Percentiles rank a stretch among this genome's conserved stretches.
phyloP scores from a whole-genome alignment of 169 alveolate species.

The Eimeria necatrix region DNA sequence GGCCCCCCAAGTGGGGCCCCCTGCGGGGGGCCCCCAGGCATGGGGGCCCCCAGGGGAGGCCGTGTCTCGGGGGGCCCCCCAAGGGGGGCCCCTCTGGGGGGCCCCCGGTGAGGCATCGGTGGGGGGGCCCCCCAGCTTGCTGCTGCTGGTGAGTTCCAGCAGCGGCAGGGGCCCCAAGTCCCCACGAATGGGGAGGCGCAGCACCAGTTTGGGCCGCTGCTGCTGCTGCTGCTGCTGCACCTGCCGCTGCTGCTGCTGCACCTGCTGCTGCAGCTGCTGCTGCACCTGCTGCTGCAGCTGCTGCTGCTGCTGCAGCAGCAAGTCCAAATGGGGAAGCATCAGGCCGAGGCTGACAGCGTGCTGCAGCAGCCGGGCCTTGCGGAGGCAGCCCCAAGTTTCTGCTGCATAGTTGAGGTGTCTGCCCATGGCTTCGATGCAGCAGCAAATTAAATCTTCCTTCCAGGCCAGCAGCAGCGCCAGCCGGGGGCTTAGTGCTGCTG shows the following conservation, averaged over 20 bases:
- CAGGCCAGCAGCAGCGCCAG: background rate
- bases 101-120: background rate
- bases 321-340: slow-evolving; percentile 27
- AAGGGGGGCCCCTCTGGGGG: background rate
- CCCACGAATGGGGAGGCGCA: background rate
- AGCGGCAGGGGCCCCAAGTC: background rate
- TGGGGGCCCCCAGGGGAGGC: background rate
- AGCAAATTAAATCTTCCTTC: background rate
- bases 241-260: too few relatives aligned
- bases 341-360: background rate
- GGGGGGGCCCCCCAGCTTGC: background rate
- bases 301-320: slow-evolving; percentile 12
- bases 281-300: background rate
- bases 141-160: background rate
- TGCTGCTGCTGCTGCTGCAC: background rate
- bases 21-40: background rate
- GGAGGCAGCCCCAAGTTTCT: slow-evolving; percentile 14
- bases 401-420: slow-evolving; percentile 16
- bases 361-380: background rate
- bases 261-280: slow-evolving; percentile 8
- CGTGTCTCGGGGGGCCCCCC: background rate
- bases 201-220: background rate
- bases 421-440: slow-evolving; percentile 34
- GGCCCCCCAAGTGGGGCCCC: too few relatives aligned
- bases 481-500: background rate